Base-by-base conservation (phyloP, 1,284 basidiomycete genomes). In the Heliocybe sulcata region DNA sequence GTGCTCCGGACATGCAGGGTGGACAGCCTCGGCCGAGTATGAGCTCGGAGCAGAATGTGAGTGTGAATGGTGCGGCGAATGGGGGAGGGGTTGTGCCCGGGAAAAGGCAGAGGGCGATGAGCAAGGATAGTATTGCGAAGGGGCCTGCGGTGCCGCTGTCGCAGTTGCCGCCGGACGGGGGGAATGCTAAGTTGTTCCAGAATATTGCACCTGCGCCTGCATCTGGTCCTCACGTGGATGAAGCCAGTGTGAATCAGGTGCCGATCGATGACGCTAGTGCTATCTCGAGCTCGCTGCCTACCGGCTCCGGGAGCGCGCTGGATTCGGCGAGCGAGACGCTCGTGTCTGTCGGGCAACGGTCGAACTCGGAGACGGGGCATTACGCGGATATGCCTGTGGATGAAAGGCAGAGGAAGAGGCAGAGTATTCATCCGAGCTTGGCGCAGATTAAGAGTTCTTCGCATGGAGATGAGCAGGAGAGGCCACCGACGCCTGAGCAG, bases 331-430 rank as follows among this genome's bases (percentile, higher is more conserved):
- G 63, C 50, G 72, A 75, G 26, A 69, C 72, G 38, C 60, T 72
- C 12, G 62, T 72, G 25, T 55, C 70, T 14, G 60, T 74, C 55
- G 72, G 68, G 22, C 79, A 78, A 60, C 81, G 88, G 51, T 79
- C 87, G 11, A 89, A 84, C 63, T 92, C 88, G 19, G 88, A 89
- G 65, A 72, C 89, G 51, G 89, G 90, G 1, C 83, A 92, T 64
- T 91, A 92, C 67, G 64, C 82, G 35, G 88, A 90, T 69, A 65
- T 81, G 51, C 67, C 68, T 71, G 45, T 31, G 60, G 76, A 79
- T 27, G 67, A 72, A 51, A 10, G 47, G 29, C 29, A 53, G 16
- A 72, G 76, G 56, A 77, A 82, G 57, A 65, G 60, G 51, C 68
- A 35, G 82, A 82, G 65, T 80, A 84, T 26, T 79, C 78, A 62